Evolutionary conservation across 1,139 yeast species (phyloP).

Genomic region (Taphrina communis): DNA sequence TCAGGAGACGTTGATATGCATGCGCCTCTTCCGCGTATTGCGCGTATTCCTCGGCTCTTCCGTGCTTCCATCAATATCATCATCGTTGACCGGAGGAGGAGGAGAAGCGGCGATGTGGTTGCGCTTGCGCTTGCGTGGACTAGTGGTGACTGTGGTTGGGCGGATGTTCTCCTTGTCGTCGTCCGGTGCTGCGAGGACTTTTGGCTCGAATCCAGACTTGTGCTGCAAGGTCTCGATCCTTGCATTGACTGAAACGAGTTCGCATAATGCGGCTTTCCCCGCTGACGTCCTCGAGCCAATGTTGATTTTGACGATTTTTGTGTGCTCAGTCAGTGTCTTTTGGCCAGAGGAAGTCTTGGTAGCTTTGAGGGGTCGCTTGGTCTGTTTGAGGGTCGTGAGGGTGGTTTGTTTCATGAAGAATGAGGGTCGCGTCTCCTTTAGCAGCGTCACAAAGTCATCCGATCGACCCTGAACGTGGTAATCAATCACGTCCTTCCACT

Average conservation of each 20-base stretch:
- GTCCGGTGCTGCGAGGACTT: background rate
- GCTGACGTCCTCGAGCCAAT: background rate
- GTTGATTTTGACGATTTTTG: slow-evolving; percentile 3
- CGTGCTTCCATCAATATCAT: background rate
- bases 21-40: background rate
- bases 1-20: background rate
- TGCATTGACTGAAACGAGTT: background rate
- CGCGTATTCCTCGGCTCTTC: slow-evolving; percentile 1
- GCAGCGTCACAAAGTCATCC: slow-evolving; percentile 71
- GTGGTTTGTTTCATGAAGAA: slow-evolving; percentile 62
- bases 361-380: background rate
- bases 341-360: slow-evolving; percentile 48
- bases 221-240: background rate
- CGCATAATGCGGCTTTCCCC: background rate
- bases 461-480: slow-evolving; percentile 80
- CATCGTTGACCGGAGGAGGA: background rate
- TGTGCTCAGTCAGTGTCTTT: background rate
- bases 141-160: background rate
- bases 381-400: slow-evolving; percentile 4
- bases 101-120: background rate
- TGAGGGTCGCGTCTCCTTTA: slow-evolving; percentile 62
- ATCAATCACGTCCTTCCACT: slow-evolving; percentile 67
- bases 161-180: slow-evolving; percentile 21
- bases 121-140: background rate
- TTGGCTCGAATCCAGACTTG: slow-evolving; percentile 5